Percentiles rank a stretch among this genome's conserved stretches.
phyloP scores from a whole-genome alignment of 2,329 filamentous ascomycete genomes.

The Stenocarpella maydis region DNA sequence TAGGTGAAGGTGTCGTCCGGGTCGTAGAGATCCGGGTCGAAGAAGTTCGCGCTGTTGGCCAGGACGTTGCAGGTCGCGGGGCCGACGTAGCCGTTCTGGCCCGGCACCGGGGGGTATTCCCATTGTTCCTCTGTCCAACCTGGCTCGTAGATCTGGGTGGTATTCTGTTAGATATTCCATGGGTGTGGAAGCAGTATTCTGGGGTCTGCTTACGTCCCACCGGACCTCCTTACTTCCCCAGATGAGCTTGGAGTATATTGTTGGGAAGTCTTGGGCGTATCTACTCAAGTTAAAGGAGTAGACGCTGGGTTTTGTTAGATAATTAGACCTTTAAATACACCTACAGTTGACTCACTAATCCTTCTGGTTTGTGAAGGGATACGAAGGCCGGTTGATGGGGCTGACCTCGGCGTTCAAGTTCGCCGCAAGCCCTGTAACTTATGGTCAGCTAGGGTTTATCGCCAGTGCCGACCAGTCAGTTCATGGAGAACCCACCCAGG shows the following conservation, averaged over 20 bases:
- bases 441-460: slow-evolving; percentile 14
- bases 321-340: rapidly evolving
- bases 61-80: slow-evolving; percentile 37
- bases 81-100: slow-evolving; percentile 39
- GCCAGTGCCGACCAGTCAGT: background rate
- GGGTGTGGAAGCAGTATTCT: too few species aligned
- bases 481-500: slow-evolving; percentile 38
- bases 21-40: slow-evolving; percentile 20
- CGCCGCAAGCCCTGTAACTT: slow-evolving; percentile 35
- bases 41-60: background rate
- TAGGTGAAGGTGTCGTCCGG: slow-evolving; percentile 22
- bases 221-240: slow-evolving; percentile 43
- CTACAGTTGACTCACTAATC: background rate
- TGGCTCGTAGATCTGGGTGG: slow-evolving; percentile 33
- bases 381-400: slow-evolving; percentile 33
- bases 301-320: background rate
- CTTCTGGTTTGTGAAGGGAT: slow-evolving; percentile 35
- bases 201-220: slow-evolving; percentile 42
- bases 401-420: slow-evolving; percentile 35
- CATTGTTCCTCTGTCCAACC: slow-evolving; percentile 39
- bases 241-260: slow-evolving; percentile 39
- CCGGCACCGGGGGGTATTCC: slow-evolving; percentile 40
- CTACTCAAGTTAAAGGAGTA: slow-evolving; percentile 1
- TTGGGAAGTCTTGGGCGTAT: slow-evolving; percentile 42
- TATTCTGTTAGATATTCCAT: background rate